These are phyloP conservation scores for Hemerocallis citrina DNA, from an alignment of 106 monocot species.

Conservation along the genomic window DNA sequence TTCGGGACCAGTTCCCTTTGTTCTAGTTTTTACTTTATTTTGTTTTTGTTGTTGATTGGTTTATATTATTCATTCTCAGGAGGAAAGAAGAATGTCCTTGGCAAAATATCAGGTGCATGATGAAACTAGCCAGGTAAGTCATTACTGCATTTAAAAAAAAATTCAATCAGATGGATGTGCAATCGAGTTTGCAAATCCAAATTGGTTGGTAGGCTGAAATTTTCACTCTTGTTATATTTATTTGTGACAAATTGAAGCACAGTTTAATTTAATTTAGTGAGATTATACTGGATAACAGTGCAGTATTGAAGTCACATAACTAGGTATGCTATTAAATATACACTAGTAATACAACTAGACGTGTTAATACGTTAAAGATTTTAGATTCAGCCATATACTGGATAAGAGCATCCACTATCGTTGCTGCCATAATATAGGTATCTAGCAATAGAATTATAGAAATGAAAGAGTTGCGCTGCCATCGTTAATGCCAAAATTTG, in stretches of 20 bases:
- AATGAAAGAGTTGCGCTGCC: too few species aligned
- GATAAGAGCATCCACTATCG: too few species aligned
- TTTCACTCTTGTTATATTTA: not conserved
- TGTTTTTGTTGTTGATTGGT: not conserved
- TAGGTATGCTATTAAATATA: too few species aligned
- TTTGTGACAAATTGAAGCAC: not conserved
- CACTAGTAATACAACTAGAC: too few species aligned
- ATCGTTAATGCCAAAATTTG: too few species aligned
- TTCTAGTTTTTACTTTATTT: not conserved
- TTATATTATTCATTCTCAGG: constrained; percentile 24
- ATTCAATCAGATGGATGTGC: constrained; percentile 25
- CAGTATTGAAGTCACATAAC: not conserved
- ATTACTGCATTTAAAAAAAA: constrained; percentile 8
- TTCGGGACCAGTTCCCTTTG: not conserved
- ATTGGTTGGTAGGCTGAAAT: constrained; percentile 5
- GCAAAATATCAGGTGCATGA: constrained; percentile 96
- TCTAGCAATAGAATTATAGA: too few species aligned
- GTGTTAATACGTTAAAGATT: too few species aligned
- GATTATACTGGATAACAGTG: not conserved
- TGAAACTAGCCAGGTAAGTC: constrained; percentile 99
- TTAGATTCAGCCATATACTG: too few species aligned
- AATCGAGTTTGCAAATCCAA: constrained; percentile 6
- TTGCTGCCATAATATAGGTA: too few species aligned
- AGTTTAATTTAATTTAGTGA: not conserved
- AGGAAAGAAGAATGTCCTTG: constrained; percentile 80